Base-by-base conservation (phyloP, 2,329 filamentous ascomycete species). In the Cordyceps tenuipes region DNA sequence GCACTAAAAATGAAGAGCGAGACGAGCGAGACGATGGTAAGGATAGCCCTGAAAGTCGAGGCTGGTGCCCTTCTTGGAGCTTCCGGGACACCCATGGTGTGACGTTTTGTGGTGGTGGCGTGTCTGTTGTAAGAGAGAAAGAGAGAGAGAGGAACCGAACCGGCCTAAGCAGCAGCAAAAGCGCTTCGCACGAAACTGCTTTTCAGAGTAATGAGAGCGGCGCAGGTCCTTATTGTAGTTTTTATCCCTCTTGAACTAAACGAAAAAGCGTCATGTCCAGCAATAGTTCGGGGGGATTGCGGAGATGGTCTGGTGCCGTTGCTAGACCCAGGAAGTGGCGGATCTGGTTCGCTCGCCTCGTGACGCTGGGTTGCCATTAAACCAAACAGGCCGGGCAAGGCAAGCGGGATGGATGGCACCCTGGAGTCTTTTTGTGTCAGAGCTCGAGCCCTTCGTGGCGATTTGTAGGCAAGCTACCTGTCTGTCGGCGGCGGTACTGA, bases 1-100 rank as follows among this genome's bases (percentile, higher is more conserved):
- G 51, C 44, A 15, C 56, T 41, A 36, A 64, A 58, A 26, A 64
- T 19, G 29, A 64, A 56, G 61, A 62, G 43, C 21, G 56, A 29
- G 53, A 52, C 23, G 43, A 63, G 8, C 48, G 61, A 56, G 52
- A 61, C 36, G 43, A 60, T 19, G 49, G 53, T 49, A 44, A 62
- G 39, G 31, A 63, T 5, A 10, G 56, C 39, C 31, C 43, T 59
- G 41, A 58, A 47, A 5, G 44, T 9, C 23, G 51, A 60, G 56
- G 55, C 49, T 23, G 55, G 36, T 19, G 51, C 50, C 50, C 49
- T 60, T 29, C 50, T 50, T 31, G 44, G 41, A 60, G 43, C 34
- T 43, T 46, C 50, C 43, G 57, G 57, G 3, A 49, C 50, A 49
- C 57, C 44, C 57, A 60, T 59, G 6, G 19, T 41, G 3, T 29